Evolutionary conservation across 2,329 filamentous ascomycete genomes (phyloP).

Genomic region (Cercospora janseana): DNA sequence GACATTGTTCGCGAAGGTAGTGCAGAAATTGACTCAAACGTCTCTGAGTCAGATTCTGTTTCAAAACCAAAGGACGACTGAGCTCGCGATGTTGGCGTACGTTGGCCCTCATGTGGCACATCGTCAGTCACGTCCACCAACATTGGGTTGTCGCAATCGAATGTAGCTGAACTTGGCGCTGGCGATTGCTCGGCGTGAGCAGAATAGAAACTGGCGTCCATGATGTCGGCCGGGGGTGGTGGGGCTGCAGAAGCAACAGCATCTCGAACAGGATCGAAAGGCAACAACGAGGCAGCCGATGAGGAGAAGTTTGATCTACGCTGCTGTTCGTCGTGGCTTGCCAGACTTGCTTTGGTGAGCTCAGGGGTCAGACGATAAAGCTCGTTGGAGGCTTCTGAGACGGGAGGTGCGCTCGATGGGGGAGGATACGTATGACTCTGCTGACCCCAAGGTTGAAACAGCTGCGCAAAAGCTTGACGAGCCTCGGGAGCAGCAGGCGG

Average conservation of each 20-base stretch:
- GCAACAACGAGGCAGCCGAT: slow-evolving; percentile 13
- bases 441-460: slow-evolving; percentile 30
- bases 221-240: slow-evolving; percentile 16
- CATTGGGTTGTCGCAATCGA: slow-evolving; percentile 20
- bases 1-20: slow-evolving; percentile 21
- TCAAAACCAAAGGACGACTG: slow-evolving; percentile 31
- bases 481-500: slow-evolving; percentile 22
- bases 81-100: slow-evolving; percentile 26
- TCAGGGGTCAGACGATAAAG: slow-evolving; percentile 38
- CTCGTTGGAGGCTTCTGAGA: slow-evolving; percentile 29
- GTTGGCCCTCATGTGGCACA: slow-evolving; percentile 20
- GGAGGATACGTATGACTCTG: slow-evolving; percentile 7
- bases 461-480: slow-evolving; percentile 22
- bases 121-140: slow-evolving; percentile 28
- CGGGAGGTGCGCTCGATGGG: slow-evolving; percentile 9
- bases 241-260: slow-evolving; percentile 25
- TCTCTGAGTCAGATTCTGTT: slow-evolving; percentile 32
- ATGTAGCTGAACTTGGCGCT: slow-evolving; percentile 19
- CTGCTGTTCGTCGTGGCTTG: slow-evolving; percentile 27
- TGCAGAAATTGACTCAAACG: slow-evolving; percentile 29
- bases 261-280: slow-evolving; percentile 37
- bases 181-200: slow-evolving; percentile 28
- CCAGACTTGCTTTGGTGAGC: slow-evolving; percentile 35
- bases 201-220: slow-evolving; percentile 36
- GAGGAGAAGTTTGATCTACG: neutral